Evolutionary conservation across 2,329 filamentous ascomycete genomes (phyloP).

Genomic region (Paraconiothyrium brasiliense): DNA sequence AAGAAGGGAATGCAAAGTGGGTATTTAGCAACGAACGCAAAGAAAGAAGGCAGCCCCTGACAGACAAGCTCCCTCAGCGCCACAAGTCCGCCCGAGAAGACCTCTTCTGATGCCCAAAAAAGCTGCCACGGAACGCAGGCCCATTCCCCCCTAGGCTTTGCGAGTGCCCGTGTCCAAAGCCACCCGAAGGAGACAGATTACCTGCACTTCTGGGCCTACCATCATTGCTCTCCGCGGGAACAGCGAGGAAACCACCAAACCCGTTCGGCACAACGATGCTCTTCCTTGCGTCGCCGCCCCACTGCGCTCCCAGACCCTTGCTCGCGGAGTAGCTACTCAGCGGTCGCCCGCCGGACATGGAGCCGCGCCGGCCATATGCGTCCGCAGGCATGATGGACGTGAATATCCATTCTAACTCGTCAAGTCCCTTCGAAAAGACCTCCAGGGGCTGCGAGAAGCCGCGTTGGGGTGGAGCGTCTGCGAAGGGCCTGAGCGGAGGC

Average conservation of each 20-base stretch:
- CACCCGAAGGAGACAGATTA: conserved; percentile 31
- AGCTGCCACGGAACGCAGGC: conserved; percentile 36
- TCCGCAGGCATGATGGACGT: conserved; percentile 65
- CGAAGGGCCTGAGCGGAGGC: conserved; percentile 68
- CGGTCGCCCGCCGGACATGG: conserved; percentile 53
- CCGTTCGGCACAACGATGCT: conserved; percentile 73
- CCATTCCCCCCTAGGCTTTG: conserved; percentile 35
- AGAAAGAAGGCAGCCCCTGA: neutral
- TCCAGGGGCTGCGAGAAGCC: conserved; percentile 66
- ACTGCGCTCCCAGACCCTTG: conserved; percentile 62
- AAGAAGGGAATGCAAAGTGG: conserved; percentile 15
- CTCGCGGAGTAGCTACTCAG: conserved; percentile 57
- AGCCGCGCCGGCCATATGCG: conserved; percentile 53
- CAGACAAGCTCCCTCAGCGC: conserved; percentile 32
- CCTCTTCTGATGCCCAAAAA: conserved; percentile 46
- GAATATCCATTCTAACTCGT: conserved; percentile 75
- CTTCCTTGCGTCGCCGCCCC: conserved; percentile 68
- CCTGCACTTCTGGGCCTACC: conserved; percentile 46
- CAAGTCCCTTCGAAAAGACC: conserved; percentile 72
- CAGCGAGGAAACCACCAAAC: conserved; percentile 71
- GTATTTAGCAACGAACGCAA: conserved; percentile 15
- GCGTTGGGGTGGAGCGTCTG: conserved; percentile 47
- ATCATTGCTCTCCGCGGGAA: conserved; percentile 58
- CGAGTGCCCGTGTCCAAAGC: conserved; percentile 38
- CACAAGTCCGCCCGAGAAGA: conserved; percentile 48